Percentiles rank a stretch among this genome's conserved stretches.
phyloP scores from a whole-genome alignment of 305 asterid species.

The Nicotiana rustica region DNA sequence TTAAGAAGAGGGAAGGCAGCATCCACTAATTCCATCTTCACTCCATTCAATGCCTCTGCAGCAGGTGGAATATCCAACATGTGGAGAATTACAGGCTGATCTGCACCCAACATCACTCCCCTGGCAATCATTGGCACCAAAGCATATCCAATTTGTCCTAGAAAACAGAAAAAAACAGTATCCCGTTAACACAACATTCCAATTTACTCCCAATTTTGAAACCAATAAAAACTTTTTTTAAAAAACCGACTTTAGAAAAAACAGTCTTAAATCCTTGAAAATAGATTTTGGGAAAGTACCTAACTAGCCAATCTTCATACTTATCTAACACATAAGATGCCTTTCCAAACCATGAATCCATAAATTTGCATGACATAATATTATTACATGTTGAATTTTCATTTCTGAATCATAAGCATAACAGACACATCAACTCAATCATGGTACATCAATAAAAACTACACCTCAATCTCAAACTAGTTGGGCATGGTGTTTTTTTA shows the following conservation, averaged over 20 bases:
- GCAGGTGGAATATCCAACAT: slow-evolving; percentile 95
- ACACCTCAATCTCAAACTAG: slow-evolving; percentile 11
- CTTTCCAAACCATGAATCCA: not conserved
- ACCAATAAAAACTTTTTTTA: not conserved
- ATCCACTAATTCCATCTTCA: slow-evolving; percentile 91
- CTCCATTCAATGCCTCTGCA: slow-evolving; percentile 91
- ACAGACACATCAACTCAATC: not conserved
- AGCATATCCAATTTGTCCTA: slow-evolving; percentile 89
- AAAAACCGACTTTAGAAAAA: not conserved
- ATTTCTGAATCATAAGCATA: not conserved
- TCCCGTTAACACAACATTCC: not conserved
- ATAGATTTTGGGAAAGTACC: not conserved
- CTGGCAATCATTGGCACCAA: slow-evolving; percentile 93
- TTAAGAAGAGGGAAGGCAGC: slow-evolving; percentile 95
- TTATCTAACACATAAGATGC: not conserved
- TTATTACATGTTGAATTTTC: not conserved
- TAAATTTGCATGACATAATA: not conserved
- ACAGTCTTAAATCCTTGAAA: not conserved
- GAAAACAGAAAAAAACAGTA: slow-evolving; percentile 31
- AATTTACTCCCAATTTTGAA: not conserved
- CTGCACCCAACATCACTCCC: slow-evolving; percentile 90
- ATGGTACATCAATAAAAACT: slow-evolving; percentile 1
- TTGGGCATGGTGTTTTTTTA: too few species aligned
- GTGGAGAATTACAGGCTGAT: slow-evolving; percentile 94
- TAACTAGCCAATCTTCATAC: not conserved